Base-by-base conservation (phyloP, 2,329 filamentous ascomycete species). In the Claviceps sp. region DNA sequence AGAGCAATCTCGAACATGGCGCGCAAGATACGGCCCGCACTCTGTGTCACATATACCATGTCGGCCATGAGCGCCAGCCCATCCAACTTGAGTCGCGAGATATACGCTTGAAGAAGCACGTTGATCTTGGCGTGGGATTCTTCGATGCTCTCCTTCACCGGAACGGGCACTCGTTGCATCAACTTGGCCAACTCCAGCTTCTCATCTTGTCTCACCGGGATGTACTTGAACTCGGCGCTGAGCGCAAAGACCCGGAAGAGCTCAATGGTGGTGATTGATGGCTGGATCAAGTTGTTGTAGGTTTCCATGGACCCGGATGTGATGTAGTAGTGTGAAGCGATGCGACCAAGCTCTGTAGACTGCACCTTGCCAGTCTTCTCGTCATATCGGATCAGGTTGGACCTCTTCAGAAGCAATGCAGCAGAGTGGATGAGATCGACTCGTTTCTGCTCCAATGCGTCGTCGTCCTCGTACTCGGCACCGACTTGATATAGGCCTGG, bases 51-150 rank as follows among this genome's bases (percentile, higher is more conserved):
- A 62, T 98, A 98, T 3, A 98, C 93, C 76, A 98, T 85, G 67
- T 98, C 93, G 30, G 93, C 91, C 91, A 98, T 97, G 55, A 98
- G 72, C 3, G 93, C 93, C 52, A 98, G 75, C 1, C 93, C 93
- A 55, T 97, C 91, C 1, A 98, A 79, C 67, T 91, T 94, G 50
- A 98, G 81, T 50, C 93, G 82, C 47, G 91, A 97, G 54, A 98
- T 96, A 64, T 93, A 98, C 3, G 93, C 93, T 67, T 98, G 93
- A 5, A 98, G 75, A 24, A 98, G 78, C 41, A 98, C 93, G 61
- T 98, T 98, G 70, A 98, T 96, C 74, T 98, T 98, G 54, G 90
- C 89, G 58, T 95, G 89, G 1, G 93, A 84, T 69, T 98, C 93
- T 64, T 98, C 93, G 49, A 97, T 90, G 60, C 89, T 89, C 70